phyloP scores from a whole-genome alignment of 345 rosid genomes.

The Firmiana major region DNA sequence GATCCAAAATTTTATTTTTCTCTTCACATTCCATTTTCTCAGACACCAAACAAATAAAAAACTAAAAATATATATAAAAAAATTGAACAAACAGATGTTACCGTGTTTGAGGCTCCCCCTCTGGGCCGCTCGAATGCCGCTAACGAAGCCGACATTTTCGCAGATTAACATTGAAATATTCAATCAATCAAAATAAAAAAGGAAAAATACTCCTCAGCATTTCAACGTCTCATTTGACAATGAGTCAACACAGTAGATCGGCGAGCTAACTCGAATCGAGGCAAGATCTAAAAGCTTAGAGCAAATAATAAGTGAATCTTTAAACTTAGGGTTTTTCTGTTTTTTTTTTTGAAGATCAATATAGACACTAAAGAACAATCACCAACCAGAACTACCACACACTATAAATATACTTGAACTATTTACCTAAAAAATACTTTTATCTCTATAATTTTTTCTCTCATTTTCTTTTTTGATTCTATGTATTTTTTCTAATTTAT shows the following conservation, averaged over 20 bases:
- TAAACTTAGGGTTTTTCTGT: constrained; percentile 22
- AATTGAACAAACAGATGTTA: constrained; percentile 16
- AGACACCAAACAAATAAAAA: constrained; percentile 10
- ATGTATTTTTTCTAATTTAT: not conserved
- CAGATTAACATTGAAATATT: constrained; percentile 22
- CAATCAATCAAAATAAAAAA: not conserved
- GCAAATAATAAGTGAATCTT: not conserved
- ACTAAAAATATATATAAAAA: not conserved
- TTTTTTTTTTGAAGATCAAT: not conserved
- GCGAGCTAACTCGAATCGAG: constrained; percentile 9
- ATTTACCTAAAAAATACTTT: not conserved
- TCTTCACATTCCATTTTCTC: constrained; percentile 6
- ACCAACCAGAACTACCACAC: constrained; percentile 30
- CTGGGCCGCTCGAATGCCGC: constrained; percentile 85
- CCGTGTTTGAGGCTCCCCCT: constrained; percentile 68
- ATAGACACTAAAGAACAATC: constrained; percentile 23
- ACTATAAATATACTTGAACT: not conserved
- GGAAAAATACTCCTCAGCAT: constrained; percentile 10
- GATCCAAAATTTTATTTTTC: not conserved
- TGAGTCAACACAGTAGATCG: constrained; percentile 30
- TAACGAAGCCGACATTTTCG: constrained; percentile 76
- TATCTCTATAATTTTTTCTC: constrained; percentile 2
- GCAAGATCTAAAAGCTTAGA: constrained; percentile 30
- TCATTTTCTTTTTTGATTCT: not conserved
- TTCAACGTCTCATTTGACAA: constrained; percentile 19